Evolutionary conservation across 345 rosid genomes (phyloP), one percentile per base, ranked within the genome.

Genomic region (Arabidopsis thaliana): DNA sequence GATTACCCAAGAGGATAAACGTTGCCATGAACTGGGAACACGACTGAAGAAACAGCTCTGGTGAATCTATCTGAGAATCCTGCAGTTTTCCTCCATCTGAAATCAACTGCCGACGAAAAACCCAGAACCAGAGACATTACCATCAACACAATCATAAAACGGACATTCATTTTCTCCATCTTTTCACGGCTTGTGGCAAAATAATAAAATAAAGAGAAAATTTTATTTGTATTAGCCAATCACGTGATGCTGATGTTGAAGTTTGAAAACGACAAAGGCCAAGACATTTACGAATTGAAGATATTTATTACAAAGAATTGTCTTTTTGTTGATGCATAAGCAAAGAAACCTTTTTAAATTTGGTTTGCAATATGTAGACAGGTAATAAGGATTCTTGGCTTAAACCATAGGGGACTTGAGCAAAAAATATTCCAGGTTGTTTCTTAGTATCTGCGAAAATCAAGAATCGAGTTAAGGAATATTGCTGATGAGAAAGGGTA

Each of bases 1-100:
- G 28, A 55, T 86, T 86, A 86, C 93, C 93, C 93, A 73, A 62
- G 67, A 63, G 94, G 97, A 84, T 87, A 91, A 44, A 91, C 94
- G 70, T 91, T 89, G 10, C 97, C 97, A 71, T 89, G 83, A 68
- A 91, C 82, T 12, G 87, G 89, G 49, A 91, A 83, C 16, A 89
- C 85, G 36, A 86, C 42, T 51, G 94, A 91, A 61, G 97, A 83
- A 32, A 72, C 85, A 70, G 81, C 84, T 81, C 83, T 78, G 57
- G 81, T 81, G 44, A 78, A 72, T 81, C 80, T 69, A 25, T 79
- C 74, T 10, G 83, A 80, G 9, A 81, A 64, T 3, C 59, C 66
- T 0, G 51, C 30, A 8, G 75, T 50, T 63, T 80, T 84, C 67
- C 86, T 78, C 82, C 78, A 82, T 82, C 79, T 78, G 49, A 75